Percentiles rank a stretch among this genome's conserved stretches.
phyloP scores from a whole-genome alignment of 352 stramenopile genomes.

The Globisporangium heterothallicum region DNA sequence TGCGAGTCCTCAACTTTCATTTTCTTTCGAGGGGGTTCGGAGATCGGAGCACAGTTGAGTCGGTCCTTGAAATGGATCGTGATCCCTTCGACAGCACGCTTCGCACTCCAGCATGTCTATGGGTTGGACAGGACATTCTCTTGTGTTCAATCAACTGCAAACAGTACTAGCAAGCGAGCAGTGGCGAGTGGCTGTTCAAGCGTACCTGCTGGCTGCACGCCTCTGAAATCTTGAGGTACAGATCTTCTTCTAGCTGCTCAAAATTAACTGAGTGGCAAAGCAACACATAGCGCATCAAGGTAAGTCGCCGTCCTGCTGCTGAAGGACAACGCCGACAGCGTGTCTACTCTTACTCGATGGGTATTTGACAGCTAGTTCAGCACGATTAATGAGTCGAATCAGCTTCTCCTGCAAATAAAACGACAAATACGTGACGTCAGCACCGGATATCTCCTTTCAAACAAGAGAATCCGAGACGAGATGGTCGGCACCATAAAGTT shows the following conservation, averaged over 20 bases:
- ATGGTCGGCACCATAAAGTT: slow-evolving; percentile 67
- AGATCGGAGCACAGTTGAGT: slow-evolving; percentile 60
- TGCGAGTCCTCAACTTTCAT: slow-evolving; percentile 43
- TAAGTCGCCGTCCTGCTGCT: too few relatives aligned
- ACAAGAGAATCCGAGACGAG: neutral
- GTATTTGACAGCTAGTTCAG: slow-evolving; percentile 77
- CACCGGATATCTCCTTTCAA: too few relatives aligned
- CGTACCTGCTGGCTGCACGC: slow-evolving; percentile 53
- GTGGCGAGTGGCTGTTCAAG: neutral
- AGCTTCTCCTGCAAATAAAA: slow-evolving; percentile 63
- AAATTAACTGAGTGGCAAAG: slow-evolving; percentile 52
- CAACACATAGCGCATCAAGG: slow-evolving; percentile 4
- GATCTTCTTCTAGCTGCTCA: slow-evolving; percentile 76
- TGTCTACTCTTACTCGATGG: slow-evolving; percentile 34
- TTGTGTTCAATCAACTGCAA: too few relatives aligned
- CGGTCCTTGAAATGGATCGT: slow-evolving; percentile 73
- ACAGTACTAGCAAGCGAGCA: too few relatives aligned
- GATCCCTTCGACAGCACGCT: slow-evolving; percentile 72
- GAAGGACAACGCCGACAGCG: too few relatives aligned
- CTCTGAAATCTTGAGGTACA: slow-evolving; percentile 63
- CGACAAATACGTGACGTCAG: neutral
- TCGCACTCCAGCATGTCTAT: slow-evolving; percentile 57
- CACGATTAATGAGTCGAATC: slow-evolving; percentile 75
- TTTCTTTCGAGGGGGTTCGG: slow-evolving; percentile 67
- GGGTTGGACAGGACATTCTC: neutral